These are phyloP conservation scores for Aspergillus sp. DNA, from an alignment of 2,329 filamentous ascomycete species.

Conservation along the genomic window DNA sequence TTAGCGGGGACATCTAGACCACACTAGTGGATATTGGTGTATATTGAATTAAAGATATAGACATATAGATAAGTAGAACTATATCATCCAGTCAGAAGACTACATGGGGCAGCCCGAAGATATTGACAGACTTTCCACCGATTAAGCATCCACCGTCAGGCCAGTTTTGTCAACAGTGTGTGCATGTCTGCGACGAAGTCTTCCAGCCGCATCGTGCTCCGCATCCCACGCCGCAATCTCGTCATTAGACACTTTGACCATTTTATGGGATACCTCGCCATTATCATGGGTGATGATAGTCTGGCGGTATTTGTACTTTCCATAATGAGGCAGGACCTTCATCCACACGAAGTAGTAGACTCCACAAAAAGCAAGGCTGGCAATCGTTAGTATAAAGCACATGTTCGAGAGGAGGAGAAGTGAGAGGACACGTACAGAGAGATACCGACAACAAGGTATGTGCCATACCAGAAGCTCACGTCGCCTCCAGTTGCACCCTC, in stretches of 20 bases:
- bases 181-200: conserved; percentile 19
- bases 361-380: conserved; percentile 57
- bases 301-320: conserved; percentile 61
- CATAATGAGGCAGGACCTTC: conserved; percentile 56
- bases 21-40: neutral
- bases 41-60: neutral
- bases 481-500: conserved; percentile 64
- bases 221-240: conserved; percentile 63
- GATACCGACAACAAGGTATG: conserved; percentile 68
- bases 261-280: conserved; percentile 52
- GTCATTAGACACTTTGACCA: conserved; percentile 59
- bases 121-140: neutral
- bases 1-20: neutral
- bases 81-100: neutral
- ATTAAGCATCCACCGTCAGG: neutral
- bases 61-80: neutral
- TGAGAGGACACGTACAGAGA: conserved; percentile 57
- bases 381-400: neutral
- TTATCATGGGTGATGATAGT: conserved; percentile 58
- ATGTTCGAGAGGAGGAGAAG: neutral
- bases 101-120: neutral
- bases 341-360: conserved; percentile 66
- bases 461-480: conserved; percentile 75
- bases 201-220: conserved; percentile 57
- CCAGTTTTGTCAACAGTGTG: neutral